phyloP scores from a whole-genome alignment of 495 filamentous ascomycete genomes.

The Penicillium waksmanii region DNA sequence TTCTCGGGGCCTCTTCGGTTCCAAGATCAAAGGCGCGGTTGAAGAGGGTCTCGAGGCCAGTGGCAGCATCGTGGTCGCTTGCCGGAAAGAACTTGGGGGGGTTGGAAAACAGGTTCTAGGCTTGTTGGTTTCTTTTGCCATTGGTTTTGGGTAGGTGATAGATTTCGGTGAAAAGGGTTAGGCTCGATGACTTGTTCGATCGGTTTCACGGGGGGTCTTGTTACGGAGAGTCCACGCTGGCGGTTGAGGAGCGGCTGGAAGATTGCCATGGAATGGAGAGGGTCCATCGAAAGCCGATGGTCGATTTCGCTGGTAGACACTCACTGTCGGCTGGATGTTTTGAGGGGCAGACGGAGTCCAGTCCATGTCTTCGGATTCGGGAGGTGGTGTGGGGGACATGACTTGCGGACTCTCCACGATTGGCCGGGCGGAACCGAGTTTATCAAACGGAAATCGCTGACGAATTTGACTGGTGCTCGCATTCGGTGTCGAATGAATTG shows the following conservation, averaged over 20 bases:
- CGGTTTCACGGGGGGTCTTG: constrained; percentile 46
- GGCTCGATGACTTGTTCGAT: constrained; percentile 40
- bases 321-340: constrained; percentile 44
- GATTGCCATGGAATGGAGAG: constrained; percentile 61
- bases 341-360: constrained; percentile 72
- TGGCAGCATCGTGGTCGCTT: constrained; percentile 46
- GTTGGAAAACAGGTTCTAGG: constrained; percentile 45
- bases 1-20: constrained; percentile 35
- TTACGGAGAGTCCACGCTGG: constrained; percentile 67
- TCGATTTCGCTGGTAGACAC: constrained; percentile 31
- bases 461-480: constrained; percentile 23
- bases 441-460: constrained; percentile 46
- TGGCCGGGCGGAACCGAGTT: constrained; percentile 37
- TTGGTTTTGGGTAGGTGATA: constrained; percentile 21
- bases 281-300: constrained; percentile 46
- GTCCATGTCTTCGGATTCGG: constrained; percentile 68
- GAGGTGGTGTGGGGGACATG: constrained; percentile 42
- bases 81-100: constrained; percentile 55
- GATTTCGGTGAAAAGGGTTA: constrained; percentile 43
- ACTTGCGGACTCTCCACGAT: constrained; percentile 28
- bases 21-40: constrained; percentile 49
- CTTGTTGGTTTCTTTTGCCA: constrained; percentile 25
- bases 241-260: constrained; percentile 67
- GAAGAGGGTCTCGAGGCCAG: constrained; percentile 53
- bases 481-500: constrained; percentile 24